Base-by-base conservation (phyloP, 1,284 basidiomycete genomes). In the Ceraceosorus guamensis region DNA sequence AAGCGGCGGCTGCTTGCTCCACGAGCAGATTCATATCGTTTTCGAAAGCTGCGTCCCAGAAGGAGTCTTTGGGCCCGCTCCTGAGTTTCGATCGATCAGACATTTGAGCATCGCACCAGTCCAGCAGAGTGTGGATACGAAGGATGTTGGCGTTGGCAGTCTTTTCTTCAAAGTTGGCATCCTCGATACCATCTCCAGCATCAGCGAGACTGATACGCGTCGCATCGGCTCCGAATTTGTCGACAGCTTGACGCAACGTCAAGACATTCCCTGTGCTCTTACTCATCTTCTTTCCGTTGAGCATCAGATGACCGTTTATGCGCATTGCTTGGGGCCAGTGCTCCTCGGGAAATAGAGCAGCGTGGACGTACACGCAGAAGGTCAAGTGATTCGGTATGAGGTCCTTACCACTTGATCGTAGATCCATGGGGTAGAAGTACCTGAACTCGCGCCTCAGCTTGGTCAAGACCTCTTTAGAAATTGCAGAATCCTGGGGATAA, bases 231-330 rank as follows among this genome's bases (percentile, higher is more conserved):
- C 90, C 91, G 71, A 92, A 93, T 80, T 93, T 76, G 44, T 72
- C 66, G 39, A 75, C 67, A 6, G 70, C 65, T 56, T 76, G 70
- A 33, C 71, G 67, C 52, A 76, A 54, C 8, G 66, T 72, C 43
- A 76, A 68, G 54, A 65, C 66, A 67, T 76, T 76, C 37, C 90
- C 95, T 47, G 89, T 95, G 77, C 88, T 89, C 83, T 99, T 97
- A 57, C 85, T 87, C 95, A 99, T 98, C 82, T 98, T 99, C 81
- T 92, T 88, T 39, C 93, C 93, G 78, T 99, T 98, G 76, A 99
- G 79, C 88, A 93, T 88, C 79, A 98, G 79, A 76, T 98, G 95
- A 0, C 95, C 95, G 76, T 99, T 99, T 56, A 88, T 87, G 33
- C 95, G 86, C 81, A 98, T 90, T 65, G 88, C 85, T 63, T 83